Evolutionary conservation across 2,329 filamentous ascomycete species (phyloP).

Genomic region (Fusarium bactridioides): DNA sequence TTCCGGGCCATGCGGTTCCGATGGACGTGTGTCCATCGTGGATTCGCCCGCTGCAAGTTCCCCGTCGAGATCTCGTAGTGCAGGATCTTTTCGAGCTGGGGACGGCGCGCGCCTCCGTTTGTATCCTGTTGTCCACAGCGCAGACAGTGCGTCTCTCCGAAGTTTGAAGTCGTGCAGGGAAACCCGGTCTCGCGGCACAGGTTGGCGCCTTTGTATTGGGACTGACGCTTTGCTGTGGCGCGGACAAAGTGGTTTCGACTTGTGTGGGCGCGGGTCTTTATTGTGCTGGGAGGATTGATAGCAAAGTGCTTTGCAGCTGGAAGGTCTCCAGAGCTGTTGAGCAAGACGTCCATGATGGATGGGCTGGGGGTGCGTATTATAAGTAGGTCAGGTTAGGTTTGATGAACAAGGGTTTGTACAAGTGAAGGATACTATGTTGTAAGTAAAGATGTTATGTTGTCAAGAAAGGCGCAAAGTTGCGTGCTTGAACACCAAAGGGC

Average conservation of each 20-base stretch:
- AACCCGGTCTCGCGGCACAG: slow-evolving; percentile 37
- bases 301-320: slow-evolving; percentile 35
- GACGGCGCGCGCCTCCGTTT: slow-evolving; percentile 26
- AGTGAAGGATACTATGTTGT: slow-evolving; percentile 19
- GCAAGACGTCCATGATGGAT: slow-evolving; percentile 35
- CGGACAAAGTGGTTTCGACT: slow-evolving; percentile 45
- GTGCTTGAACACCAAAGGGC: slow-evolving; percentile 36
- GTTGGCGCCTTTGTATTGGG: slow-evolving; percentile 23
- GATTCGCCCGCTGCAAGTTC: slow-evolving; percentile 9
- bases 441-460: slow-evolving; percentile 28
- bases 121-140: slow-evolving; percentile 27
- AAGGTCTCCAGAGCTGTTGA: slow-evolving; percentile 35
- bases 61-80: slow-evolving; percentile 11
- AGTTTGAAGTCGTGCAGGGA: slow-evolving; percentile 22
- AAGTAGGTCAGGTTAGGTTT: background rate
- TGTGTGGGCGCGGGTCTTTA: slow-evolving; percentile 27
- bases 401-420: background rate
- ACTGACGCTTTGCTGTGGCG: slow-evolving; percentile 44
- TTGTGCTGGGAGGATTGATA: background rate
- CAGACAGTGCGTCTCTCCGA: slow-evolving; percentile 3
- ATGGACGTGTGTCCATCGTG: slow-evolving; percentile 11
- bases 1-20: slow-evolving; percentile 26
- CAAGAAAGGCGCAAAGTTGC: slow-evolving; percentile 39
- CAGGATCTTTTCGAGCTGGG: slow-evolving; percentile 36
- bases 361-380: slow-evolving; percentile 5